Evolutionary conservation across 2,329 filamentous ascomycete genomes (phyloP).

Genomic region (Colletotrichum sp.): DNA sequence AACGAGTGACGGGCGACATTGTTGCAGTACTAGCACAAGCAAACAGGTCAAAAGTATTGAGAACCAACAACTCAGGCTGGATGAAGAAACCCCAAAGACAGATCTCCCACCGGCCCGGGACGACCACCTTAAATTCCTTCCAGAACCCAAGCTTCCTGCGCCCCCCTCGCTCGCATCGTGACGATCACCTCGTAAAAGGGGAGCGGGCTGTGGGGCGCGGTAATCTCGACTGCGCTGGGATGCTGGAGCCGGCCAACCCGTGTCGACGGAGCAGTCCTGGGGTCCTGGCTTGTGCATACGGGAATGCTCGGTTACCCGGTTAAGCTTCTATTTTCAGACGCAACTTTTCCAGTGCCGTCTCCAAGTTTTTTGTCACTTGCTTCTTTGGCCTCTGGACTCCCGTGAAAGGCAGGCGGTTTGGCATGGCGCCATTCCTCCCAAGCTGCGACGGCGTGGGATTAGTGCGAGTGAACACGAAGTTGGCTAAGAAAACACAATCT

Average conservation of each 20-base stretch:
- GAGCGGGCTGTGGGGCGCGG: neutral
- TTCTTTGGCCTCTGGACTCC: too few species aligned
- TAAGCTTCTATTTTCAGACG: neutral
- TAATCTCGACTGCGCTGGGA: constrained; percentile 1
- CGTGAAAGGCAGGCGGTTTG: neutral
- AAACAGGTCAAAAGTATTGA: neutral
- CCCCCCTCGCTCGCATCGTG: neutral
- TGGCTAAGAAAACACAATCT: rapidly evolving
- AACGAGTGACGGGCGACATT: constrained; percentile 10
- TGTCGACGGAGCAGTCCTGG: neutral
- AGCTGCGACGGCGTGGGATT: neutral
- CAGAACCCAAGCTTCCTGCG: neutral
- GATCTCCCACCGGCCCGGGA: neutral
- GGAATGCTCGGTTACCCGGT: neutral
- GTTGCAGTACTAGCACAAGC: neutral
- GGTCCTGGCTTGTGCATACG: neutral
- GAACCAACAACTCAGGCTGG: neutral
- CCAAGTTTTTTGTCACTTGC: neutral
- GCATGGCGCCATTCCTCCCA: neutral
- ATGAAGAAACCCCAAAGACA: neutral
- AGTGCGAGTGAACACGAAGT: neutral
- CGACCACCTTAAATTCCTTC: neutral
- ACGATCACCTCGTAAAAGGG: constrained; percentile 5
- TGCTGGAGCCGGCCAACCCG: neutral
- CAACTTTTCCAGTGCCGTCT: neutral